Evolutionary conservation across 169 alveolate species (phyloP).

Genomic region (Cryptosporidium viatorum): DNA sequence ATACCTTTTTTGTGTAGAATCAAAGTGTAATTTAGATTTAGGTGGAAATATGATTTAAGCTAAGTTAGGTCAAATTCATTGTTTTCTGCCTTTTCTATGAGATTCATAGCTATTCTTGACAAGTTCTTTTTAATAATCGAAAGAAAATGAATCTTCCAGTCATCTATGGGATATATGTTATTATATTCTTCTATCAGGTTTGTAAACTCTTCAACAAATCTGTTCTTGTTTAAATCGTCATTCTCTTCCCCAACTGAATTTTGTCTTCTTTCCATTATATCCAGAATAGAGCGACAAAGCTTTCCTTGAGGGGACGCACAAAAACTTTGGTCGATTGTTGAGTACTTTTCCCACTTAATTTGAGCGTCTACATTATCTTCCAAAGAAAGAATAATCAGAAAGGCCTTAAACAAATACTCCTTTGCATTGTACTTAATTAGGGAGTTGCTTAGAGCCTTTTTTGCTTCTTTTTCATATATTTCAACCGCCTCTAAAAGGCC

Average conservation of each 20-base stretch:
- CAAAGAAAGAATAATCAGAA: slow-evolving; percentile 70
- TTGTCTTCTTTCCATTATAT: slow-evolving; percentile 40
- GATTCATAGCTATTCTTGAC: slow-evolving; percentile 13
- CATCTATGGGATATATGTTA: slow-evolving; percentile 59
- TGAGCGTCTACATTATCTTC: slow-evolving; percentile 67
- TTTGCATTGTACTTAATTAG: slow-evolving; percentile 81
- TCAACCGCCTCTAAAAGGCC: slow-evolving; percentile 30
- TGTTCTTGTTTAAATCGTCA: slow-evolving; percentile 23
- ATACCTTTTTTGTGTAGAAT: not conserved
- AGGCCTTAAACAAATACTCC: slow-evolving; percentile 82
- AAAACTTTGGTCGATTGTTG: slow-evolving; percentile 31
- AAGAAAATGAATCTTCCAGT: slow-evolving; percentile 66
- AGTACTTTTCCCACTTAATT: slow-evolving; percentile 66
- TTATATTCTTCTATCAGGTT: slow-evolving; percentile 57
- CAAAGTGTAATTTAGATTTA: not conserved
- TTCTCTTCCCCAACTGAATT: not conserved
- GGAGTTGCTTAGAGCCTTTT: slow-evolving; percentile 78
- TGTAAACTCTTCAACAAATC: slow-evolving; percentile 37
- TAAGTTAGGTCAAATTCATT: slow-evolving; percentile 57
- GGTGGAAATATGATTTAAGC: not conserved
- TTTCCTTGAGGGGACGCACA: slow-evolving; percentile 40
- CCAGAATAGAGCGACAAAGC: slow-evolving; percentile 40
- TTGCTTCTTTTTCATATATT: slow-evolving; percentile 81
- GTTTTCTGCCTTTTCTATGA: slow-evolving; percentile 32
- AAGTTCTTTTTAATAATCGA: slow-evolving; percentile 47